Evolutionary conservation across 2,329 filamentous ascomycete species (phyloP).

Genomic region (Pyricularia sp.): DNA sequence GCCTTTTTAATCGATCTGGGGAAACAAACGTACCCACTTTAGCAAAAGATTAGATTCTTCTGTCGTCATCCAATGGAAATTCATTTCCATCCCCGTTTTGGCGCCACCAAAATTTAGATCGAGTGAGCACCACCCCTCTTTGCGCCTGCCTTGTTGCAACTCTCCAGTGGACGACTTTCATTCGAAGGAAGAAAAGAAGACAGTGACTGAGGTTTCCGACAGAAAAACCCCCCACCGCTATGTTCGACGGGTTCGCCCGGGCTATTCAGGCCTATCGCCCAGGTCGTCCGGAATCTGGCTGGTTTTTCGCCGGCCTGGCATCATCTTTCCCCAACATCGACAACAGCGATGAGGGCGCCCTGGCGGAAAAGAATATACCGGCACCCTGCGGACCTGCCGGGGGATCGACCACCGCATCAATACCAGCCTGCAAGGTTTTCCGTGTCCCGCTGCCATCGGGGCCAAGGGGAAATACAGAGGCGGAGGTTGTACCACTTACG

Average conservation of each 20-base stretch:
- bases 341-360: background rate
- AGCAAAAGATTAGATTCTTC: background rate
- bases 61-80: background rate
- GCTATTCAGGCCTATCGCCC: background rate
- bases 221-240: background rate
- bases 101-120: background rate
- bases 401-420: background rate
- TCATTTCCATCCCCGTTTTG: background rate
- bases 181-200: too few relatives aligned
- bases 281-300: background rate
- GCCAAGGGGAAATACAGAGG: constrained; percentile 10
- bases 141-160: background rate
- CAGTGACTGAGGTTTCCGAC: too few relatives aligned
- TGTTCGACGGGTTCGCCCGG: background rate
- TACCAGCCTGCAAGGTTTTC: background rate
- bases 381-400: background rate
- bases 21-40: background rate
- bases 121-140: background rate
- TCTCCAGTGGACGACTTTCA: background rate
- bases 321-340: background rate
- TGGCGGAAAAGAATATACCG: background rate
- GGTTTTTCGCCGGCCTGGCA: background rate
- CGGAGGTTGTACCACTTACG: constrained; percentile 21
- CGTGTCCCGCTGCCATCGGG: background rate
- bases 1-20: background rate